These are phyloP conservation scores for Gossypioides kirkii DNA, from an alignment of 345 rosid species.

Conservation along the genomic window DNA sequence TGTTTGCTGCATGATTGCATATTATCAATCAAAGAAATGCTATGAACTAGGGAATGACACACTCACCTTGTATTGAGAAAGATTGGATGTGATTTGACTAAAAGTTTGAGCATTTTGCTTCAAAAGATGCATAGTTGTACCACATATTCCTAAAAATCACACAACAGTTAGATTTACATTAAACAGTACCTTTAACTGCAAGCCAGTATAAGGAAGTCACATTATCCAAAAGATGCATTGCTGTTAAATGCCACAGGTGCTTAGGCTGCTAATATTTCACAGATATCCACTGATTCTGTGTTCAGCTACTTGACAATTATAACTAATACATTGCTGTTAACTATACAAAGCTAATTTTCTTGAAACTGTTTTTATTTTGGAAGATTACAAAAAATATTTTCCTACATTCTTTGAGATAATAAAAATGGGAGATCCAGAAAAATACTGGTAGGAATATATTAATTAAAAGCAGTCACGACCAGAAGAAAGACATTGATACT, in stretches of 20 bases:
- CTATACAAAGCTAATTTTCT: background rate
- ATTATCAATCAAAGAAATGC: conserved; percentile 4
- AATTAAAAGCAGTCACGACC: background rate
- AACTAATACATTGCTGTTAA: background rate
- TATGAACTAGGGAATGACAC: conserved; percentile 3
- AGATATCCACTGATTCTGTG: too few species aligned
- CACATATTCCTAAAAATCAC: conserved; percentile 55
- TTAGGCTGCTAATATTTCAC: too few species aligned
- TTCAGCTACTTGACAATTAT: background rate
- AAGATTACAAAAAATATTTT: background rate
- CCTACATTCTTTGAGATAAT: background rate
- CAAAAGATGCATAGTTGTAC: conserved; percentile 52
- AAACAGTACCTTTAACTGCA: background rate
- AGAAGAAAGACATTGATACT: background rate
- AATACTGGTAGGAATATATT: background rate
- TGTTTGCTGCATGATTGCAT: background rate
- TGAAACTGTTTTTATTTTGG: background rate
- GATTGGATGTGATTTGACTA: conserved; percentile 65
- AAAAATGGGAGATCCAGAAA: background rate
- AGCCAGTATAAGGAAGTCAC: background rate
- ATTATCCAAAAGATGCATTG: background rate
- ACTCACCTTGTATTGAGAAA: conserved; percentile 65
- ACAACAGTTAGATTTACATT: conserved; percentile 10
- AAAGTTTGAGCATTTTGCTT: conserved; percentile 71
- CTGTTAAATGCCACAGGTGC: too few species aligned